These are phyloP conservation scores for Pestalotiopsis fici DNA, from an alignment of 2,329 filamentous ascomycete species.

Conservation along the genomic window DNA sequence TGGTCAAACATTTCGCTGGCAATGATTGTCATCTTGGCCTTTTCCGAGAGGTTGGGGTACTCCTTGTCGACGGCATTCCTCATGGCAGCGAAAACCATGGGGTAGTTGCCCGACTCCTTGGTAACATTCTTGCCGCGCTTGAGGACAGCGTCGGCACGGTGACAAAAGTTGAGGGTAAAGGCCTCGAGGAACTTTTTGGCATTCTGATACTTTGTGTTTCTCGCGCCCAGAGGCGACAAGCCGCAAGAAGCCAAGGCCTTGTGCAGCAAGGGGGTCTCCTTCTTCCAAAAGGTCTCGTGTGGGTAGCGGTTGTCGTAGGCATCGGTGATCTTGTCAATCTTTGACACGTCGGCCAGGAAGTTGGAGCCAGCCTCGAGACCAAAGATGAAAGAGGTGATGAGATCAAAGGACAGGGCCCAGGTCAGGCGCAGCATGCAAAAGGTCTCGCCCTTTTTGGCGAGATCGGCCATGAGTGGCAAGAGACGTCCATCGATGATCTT, in stretches of 20 bases:
- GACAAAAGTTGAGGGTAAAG: slow-evolving; percentile 5
- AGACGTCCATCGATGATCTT: slow-evolving; percentile 1
- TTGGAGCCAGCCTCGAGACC: slow-evolving; percentile 4
- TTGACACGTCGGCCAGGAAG: neutral
- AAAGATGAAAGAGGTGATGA: slow-evolving; percentile 9
- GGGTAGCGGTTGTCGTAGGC: slow-evolving; percentile 7
- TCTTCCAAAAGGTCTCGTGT: slow-evolving; percentile 7
- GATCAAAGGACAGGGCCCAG: slow-evolving; percentile 5
- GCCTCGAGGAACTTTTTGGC: slow-evolving; percentile 9
- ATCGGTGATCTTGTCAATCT: neutral
- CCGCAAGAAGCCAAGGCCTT: neutral
- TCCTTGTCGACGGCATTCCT: neutral
- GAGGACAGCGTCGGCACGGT: neutral
- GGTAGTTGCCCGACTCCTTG: neutral
- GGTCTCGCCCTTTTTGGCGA: neutral
- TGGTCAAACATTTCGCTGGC: slow-evolving; percentile 11
- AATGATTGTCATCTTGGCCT: neutral
- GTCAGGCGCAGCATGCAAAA: slow-evolving; percentile 1
- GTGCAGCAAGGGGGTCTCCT: slow-evolving; percentile 5
- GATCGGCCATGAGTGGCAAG: neutral
- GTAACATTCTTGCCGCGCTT: neutral
- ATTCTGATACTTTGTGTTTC: neutral
- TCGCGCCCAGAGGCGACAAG: neutral
- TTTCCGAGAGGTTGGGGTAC: neutral
- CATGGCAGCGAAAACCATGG: neutral